A percentile compares a stretch with the other conserved stretches of the same genome.
phyloP scores from a whole-genome alignment of 148 eudicot genomes.

The Drosera capensis region DNA sequence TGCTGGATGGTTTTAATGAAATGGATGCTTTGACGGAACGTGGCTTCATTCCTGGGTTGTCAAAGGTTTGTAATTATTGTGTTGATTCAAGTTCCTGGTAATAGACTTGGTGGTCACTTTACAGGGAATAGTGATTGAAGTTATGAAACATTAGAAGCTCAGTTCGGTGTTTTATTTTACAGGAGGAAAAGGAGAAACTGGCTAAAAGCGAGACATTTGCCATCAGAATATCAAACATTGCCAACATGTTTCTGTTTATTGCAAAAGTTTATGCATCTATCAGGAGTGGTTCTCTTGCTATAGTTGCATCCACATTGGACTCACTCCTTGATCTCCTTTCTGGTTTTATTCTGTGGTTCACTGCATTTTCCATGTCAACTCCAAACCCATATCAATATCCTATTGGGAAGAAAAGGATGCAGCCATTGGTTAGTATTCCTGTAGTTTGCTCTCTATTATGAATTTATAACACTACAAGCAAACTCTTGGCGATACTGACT shows the following conservation, averaged over 20 bases:
- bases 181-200: slow-evolving; percentile 61
- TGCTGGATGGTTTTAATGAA: slow-evolving; percentile 69
- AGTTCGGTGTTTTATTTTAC: slow-evolving; percentile 6
- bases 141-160: neutral
- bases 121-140: no score
- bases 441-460: neutral
- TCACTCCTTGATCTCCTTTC: slow-evolving; percentile 75
- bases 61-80: slow-evolving; percentile 28
- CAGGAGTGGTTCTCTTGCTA: slow-evolving; percentile 66
- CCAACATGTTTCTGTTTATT: slow-evolving; percentile 61
- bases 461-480: neutral
- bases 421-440: slow-evolving; percentile 46
- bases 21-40: slow-evolving; percentile 78
- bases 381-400: slow-evolving; percentile 76
- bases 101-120: neutral
- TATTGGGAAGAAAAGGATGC: slow-evolving; percentile 86
- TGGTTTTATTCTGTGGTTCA: slow-evolving; percentile 85
- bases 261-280: slow-evolving; percentile 75
- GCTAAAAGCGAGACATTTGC: slow-evolving; percentile 68
- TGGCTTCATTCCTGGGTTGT: slow-evolving; percentile 62
- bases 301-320: slow-evolving; percentile 75
- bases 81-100: neutral
- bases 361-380: slow-evolving; percentile 76
- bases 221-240: slow-evolving; percentile 61
- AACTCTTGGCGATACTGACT: no score